Percentiles rank a stretch among this genome's conserved stretches.
phyloP scores from a whole-genome alignment of 2,329 filamentous ascomycete species.

The Torrubiella hemipterigena region DNA sequence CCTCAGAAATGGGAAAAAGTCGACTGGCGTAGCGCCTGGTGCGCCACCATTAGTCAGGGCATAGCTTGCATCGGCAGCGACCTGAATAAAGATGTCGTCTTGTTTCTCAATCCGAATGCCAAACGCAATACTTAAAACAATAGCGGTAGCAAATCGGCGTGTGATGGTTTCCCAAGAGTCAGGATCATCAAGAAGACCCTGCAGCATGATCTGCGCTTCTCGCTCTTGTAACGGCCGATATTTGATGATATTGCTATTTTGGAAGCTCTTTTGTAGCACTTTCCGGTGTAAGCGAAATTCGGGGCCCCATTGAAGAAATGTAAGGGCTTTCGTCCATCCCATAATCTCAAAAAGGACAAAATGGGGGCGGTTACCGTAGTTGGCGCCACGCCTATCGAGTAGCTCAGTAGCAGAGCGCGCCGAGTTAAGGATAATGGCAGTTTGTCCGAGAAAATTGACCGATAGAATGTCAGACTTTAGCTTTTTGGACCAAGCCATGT shows the following conservation, averaged over 20 bases:
- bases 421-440: slow-evolving; percentile 31
- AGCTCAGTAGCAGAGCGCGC: slow-evolving; percentile 28
- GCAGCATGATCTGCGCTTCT: slow-evolving; percentile 18
- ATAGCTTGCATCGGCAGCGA: slow-evolving; percentile 19
- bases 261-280: slow-evolving; percentile 30
- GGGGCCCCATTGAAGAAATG: slow-evolving; percentile 30
- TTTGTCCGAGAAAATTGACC: slow-evolving; percentile 19
- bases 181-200: slow-evolving; percentile 18
- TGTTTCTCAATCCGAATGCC: slow-evolving; percentile 25
- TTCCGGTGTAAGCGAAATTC: slow-evolving; percentile 30
- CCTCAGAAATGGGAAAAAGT: slow-evolving; percentile 32
- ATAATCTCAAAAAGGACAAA: slow-evolving; percentile 30
- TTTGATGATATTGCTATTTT: slow-evolving; percentile 21
- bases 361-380: slow-evolving; percentile 31
- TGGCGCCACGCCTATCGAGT: slow-evolving; percentile 30
- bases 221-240: slow-evolving; percentile 22
- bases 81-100: slow-evolving; percentile 26
- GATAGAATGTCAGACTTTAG: slow-evolving; percentile 33
- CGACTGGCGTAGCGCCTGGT: slow-evolving; percentile 25
- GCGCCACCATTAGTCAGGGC: slow-evolving; percentile 16
- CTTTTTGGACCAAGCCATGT: slow-evolving; percentile 23
- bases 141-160: slow-evolving; percentile 24
- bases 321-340: slow-evolving; percentile 33
- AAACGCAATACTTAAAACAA: slow-evolving; percentile 30
- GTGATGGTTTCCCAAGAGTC: slow-evolving; percentile 23